Conservation (phyloP, 768 basidiomycete genomes). For the Trametes coccinea region DNA sequence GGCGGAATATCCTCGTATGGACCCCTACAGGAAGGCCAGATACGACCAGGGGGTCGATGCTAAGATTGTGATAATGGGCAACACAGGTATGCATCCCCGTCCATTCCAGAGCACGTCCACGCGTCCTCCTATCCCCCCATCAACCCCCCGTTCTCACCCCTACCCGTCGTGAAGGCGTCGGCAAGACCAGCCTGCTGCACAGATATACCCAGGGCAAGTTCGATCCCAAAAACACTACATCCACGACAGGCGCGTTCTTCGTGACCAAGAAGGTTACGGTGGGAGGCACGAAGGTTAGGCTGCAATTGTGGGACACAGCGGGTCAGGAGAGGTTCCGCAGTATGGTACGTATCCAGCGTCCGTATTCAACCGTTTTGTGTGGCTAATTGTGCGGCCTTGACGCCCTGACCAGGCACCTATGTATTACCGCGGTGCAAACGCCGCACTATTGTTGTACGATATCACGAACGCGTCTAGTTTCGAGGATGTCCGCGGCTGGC, state of each 20-base stretch:
- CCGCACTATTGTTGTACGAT: conserved; percentile 92
- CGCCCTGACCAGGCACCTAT: conserved; percentile 71
- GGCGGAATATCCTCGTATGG: conserved; percentile 60
- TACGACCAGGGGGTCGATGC: conserved; percentile 88
- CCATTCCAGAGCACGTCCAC: conserved; percentile 6
- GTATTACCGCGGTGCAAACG: conserved; percentile 96
- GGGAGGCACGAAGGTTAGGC: conserved; percentile 80
- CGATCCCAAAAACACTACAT: conserved; percentile 83
- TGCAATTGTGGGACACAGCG: conserved; percentile 92
- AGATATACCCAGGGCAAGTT: conserved; percentile 91
- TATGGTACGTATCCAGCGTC: conserved; percentile 52
- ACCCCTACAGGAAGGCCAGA: conserved; percentile 66
- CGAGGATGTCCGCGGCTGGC: conserved; percentile 90
- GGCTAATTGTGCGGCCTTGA: conserved; percentile 16
- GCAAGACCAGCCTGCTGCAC: conserved; percentile 89
- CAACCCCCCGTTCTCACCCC: conserved; percentile 36
- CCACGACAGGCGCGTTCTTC: conserved; percentile 92
- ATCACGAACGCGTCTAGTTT: conserved; percentile 88
- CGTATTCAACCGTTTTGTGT: conserved; percentile 2
- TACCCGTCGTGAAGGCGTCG: conserved; percentile 59
- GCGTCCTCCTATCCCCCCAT: neutral
- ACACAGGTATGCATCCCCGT: conserved; percentile 44
- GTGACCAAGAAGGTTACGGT: conserved; percentile 90
- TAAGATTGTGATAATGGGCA: conserved; percentile 96
- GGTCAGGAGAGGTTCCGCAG: conserved; percentile 92